Evolutionary conservation across 331 rosid genomes (phyloP).

Genomic region (Malus hybrid): DNA sequence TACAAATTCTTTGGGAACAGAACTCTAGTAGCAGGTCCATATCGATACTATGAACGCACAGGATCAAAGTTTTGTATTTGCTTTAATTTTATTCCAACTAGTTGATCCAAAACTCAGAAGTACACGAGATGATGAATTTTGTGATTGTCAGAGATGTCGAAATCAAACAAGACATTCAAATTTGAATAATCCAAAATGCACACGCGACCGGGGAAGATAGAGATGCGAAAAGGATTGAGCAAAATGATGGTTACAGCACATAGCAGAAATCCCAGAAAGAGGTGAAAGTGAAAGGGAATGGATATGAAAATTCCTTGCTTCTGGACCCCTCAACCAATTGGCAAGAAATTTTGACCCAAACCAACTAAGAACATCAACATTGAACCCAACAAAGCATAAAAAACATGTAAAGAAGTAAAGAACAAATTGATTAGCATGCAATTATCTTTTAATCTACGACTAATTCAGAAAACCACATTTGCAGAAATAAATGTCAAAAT

Average conservation of each 20-base stretch:
- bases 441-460: background rate
- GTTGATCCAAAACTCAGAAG: background rate
- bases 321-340: background rate
- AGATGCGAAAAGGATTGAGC: slow-evolving; percentile 12
- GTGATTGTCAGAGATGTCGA: background rate
- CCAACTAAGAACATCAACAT: background rate
- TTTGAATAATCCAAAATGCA: background rate
- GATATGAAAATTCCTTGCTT: slow-evolving; percentile 1
- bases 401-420: background rate
- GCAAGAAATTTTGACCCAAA: background rate
- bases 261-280: background rate
- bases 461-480: background rate
- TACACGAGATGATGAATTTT: background rate
- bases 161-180: background rate
- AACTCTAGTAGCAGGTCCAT: background rate
- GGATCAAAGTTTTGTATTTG: background rate
- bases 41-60: background rate
- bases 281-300: background rate
- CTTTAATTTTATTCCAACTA: background rate
- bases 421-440: background rate
- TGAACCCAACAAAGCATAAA: background rate
- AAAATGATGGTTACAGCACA: background rate
- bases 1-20: background rate
- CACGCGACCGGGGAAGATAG: background rate
- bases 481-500: background rate